These are phyloP conservation scores for Suhomyces pyralidae DNA, from an alignment of 805 yeast species.

Conservation along the genomic window DNA sequence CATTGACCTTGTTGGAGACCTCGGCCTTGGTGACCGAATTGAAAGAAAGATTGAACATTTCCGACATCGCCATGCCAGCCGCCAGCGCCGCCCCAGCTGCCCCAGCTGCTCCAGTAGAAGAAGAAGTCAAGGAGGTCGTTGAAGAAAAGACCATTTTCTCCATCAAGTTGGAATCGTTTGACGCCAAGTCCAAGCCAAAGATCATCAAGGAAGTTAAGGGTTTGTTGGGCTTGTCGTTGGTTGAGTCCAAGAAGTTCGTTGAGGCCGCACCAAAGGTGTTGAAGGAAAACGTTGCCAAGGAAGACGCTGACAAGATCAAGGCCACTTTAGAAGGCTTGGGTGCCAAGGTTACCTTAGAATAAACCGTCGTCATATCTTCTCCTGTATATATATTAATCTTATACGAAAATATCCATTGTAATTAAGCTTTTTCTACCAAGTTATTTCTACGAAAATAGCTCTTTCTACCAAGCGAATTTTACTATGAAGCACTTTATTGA, in stretches of 20 bases:
- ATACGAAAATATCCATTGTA: no score
- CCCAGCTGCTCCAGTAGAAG: conserved; percentile 70
- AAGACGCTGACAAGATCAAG: conserved; percentile 96
- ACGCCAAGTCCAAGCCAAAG: conserved; percentile 94
- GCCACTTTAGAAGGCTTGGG: conserved; percentile 90
- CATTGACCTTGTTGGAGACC: conserved; percentile 89
- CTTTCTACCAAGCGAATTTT: no score
- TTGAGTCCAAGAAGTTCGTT: conserved; percentile 96
- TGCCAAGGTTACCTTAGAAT: conserved; percentile 89
- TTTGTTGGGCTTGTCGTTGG: conserved; percentile 85
- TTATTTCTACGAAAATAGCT: no score
- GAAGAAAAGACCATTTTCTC: conserved; percentile 94
- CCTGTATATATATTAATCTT: conserved; percentile 7
- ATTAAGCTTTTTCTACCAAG: no score
- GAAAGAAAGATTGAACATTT: conserved; percentile 80
- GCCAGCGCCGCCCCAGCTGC: conserved; percentile 54
- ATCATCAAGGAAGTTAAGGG: conserved; percentile 95
- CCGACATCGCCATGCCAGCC: conserved; percentile 87
- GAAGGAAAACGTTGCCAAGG: conserved; percentile 95
- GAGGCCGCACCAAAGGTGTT: conserved; percentile 95
- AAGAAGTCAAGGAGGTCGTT: conserved; percentile 67
- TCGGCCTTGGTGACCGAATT: conserved; percentile 79
- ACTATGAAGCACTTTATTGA: no score
- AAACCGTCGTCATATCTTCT: conserved; percentile 15
- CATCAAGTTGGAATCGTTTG: conserved; percentile 89